Evolutionary conservation across 2,329 filamentous ascomycete species (phyloP).

Genomic region (Harringtonia aguacate): DNA sequence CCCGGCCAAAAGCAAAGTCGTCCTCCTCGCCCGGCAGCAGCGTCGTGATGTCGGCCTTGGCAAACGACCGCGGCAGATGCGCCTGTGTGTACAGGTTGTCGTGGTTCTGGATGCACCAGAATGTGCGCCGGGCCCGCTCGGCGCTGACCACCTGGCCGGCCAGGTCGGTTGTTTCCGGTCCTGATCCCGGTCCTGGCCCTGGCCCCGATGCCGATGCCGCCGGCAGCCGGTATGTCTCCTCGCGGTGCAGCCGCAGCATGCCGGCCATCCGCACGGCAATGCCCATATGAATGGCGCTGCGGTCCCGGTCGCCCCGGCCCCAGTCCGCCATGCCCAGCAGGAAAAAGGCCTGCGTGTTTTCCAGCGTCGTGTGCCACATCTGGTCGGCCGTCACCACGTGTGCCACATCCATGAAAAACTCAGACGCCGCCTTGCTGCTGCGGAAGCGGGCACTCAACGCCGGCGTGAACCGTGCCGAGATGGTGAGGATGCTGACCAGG

Average conservation of each 20-base stretch:
- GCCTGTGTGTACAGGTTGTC: conserved; percentile 45
- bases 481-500: conserved; percentile 41
- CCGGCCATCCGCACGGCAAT: conserved; percentile 44
- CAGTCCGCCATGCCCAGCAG: conserved; percentile 47
- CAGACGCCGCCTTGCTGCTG: conserved; percentile 36
- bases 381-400: conserved; percentile 33
- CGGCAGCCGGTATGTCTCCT: conserved; percentile 39
- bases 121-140: conserved; percentile 43
- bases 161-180: conserved; percentile 23
- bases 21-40: conserved; percentile 41
- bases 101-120: conserved; percentile 50
- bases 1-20: conserved; percentile 37
- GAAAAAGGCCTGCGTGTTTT: conserved; percentile 47
- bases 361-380: conserved; percentile 41
- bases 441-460: conserved; percentile 35
- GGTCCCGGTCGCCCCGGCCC: conserved; percentile 40
- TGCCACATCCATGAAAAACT: conserved; percentile 41
- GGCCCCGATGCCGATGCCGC: conserved; percentile 5
- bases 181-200: conserved; percentile 20
- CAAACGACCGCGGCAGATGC: conserved; percentile 36
- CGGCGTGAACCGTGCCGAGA: conserved; percentile 43
- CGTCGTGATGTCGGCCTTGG: conserved; percentile 40
- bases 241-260: conserved; percentile 41
- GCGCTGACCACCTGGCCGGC: conserved; percentile 35
- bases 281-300: conserved; percentile 36